Evolutionary conservation across 345 rosid species (phyloP).

Genomic region (Turnera subulata): DNA sequence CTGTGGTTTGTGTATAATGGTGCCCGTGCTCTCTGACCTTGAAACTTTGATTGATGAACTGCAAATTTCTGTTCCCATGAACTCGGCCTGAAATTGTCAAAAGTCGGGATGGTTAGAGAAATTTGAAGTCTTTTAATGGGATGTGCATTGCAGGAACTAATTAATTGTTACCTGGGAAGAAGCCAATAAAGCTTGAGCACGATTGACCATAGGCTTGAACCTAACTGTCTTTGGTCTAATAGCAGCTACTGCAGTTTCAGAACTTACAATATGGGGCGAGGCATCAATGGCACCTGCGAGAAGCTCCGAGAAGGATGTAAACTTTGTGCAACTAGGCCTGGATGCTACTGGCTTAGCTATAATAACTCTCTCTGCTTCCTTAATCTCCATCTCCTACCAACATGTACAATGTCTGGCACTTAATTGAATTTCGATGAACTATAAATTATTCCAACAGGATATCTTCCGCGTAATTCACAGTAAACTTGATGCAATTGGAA

Average conservation of each 20-base stretch:
- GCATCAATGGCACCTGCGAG: constrained; percentile 51
- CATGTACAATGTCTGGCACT: too few species aligned
- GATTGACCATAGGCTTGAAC: constrained; percentile 44
- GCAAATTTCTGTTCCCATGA: constrained; percentile 26
- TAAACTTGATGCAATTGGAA: too few species aligned
- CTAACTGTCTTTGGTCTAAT: constrained; percentile 76
- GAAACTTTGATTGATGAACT: constrained; percentile 40
- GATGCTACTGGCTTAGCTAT: constrained; percentile 87
- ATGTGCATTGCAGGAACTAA: neutral
- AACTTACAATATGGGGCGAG: constrained; percentile 36
- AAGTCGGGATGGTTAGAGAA: constrained; percentile 16
- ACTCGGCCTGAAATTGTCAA: constrained; percentile 39
- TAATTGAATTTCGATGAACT: too few species aligned
- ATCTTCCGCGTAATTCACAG: too few species aligned
- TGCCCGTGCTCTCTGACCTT: constrained; percentile 38
- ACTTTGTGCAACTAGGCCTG: constrained; percentile 60
- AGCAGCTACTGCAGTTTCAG: constrained; percentile 47
- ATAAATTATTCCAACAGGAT: too few species aligned
- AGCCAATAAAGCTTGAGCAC: constrained; percentile 26
- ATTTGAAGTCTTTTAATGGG: constrained; percentile 5
- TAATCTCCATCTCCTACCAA: constrained; percentile 50
- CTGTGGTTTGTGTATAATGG: constrained; percentile 66
- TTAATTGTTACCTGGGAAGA: constrained; percentile 45
- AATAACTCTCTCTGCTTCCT: constrained; percentile 57
- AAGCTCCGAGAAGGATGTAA: constrained; percentile 69